Conservation (phyloP, 441 rosid genomes). For the Arabidopsis lyrata region DNA sequence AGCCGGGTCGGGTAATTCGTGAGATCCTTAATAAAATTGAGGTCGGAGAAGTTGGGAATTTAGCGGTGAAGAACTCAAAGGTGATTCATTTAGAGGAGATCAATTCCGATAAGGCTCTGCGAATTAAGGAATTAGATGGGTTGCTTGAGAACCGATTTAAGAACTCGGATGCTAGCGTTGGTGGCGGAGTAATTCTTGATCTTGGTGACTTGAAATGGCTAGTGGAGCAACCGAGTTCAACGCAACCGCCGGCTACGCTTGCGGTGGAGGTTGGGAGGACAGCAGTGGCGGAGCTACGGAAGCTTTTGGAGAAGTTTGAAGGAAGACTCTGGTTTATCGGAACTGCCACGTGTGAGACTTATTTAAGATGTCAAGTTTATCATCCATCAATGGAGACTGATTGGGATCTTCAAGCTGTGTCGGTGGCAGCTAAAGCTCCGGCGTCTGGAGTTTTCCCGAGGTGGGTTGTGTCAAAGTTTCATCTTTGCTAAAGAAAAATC, state of each 20-base stretch:
- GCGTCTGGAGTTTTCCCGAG: slow-evolving; percentile 64
- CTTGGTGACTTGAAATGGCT: slow-evolving; percentile 96
- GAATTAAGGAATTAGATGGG: slow-evolving; percentile 59
- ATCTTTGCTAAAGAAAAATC: not conserved
- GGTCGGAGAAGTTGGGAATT: slow-evolving; percentile 53
- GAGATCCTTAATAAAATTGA: slow-evolving; percentile 71
- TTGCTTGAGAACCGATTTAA: slow-evolving; percentile 58
- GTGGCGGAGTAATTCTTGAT: slow-evolving; percentile 70
- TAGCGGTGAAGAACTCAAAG: slow-evolving; percentile 61
- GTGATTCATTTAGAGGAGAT: slow-evolving; percentile 73
- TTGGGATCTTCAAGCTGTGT: slow-evolving; percentile 93
- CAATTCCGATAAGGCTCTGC: slow-evolving; percentile 51
- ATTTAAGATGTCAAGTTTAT: slow-evolving; percentile 88
- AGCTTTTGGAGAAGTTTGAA: slow-evolving; percentile 56
- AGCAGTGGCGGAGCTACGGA: slow-evolving; percentile 70
- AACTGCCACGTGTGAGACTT: slow-evolving; percentile 94
- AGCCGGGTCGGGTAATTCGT: slow-evolving; percentile 75
- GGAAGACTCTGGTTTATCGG: slow-evolving; percentile 81
- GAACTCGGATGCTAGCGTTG: slow-evolving; percentile 43
- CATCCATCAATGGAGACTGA: slow-evolving; percentile 90
- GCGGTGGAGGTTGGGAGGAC: slow-evolving; percentile 61
- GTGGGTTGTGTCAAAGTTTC: slow-evolving; percentile 42
- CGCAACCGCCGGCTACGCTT: slow-evolving; percentile 51
- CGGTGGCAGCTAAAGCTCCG: slow-evolving; percentile 76
- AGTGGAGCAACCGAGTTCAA: slow-evolving; percentile 56